phyloP scores from a whole-genome alignment of 371 early-diverging fungal species.

The Mycotypha africana region DNA sequence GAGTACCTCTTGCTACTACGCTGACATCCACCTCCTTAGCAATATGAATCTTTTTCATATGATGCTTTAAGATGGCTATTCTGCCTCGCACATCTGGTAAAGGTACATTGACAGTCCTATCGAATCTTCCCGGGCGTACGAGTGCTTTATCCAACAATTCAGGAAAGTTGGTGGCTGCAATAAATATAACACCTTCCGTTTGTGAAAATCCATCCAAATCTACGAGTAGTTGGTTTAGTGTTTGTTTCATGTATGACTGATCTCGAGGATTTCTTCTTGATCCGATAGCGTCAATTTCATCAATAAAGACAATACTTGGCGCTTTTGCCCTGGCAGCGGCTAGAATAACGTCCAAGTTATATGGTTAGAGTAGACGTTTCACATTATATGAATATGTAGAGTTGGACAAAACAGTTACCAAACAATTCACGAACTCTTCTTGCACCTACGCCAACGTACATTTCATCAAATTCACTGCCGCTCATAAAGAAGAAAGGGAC shows the following conservation, averaged over 20 bases:
- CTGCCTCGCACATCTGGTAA: conserved; percentile 96
- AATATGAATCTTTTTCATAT: conserved; percentile 71
- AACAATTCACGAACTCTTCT: conserved; percentile 75
- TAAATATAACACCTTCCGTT: conserved; percentile 92
- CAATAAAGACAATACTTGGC: conserved; percentile 99
- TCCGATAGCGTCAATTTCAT: conserved; percentile 99
- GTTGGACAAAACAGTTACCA: conserved; percentile 26
- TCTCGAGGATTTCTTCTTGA: conserved; percentile 93
- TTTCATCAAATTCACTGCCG: conserved; percentile 97
- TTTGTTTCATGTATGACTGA: conserved; percentile 92
- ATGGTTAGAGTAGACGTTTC: not conserved
- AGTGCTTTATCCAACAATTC: conserved; percentile 97
- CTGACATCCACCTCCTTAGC: conserved; percentile 67
- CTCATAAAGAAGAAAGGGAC: conserved; percentile 98
- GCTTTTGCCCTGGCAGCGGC: conserved; percentile 92
- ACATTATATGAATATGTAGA: not conserved
- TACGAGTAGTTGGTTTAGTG: conserved; percentile 93
- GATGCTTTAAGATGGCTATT: conserved; percentile 87
- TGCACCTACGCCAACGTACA: conserved; percentile 99
- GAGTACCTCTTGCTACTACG: conserved; percentile 93
- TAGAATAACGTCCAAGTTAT: conserved; percentile 20
- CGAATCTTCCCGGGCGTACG: conserved; percentile 97
- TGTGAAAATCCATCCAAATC: conserved; percentile 96
- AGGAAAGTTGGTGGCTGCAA: conserved; percentile 99
- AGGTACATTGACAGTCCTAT: conserved; percentile 93